Conservation (phyloP, 768 basidiomycete genomes). For the Lactarius evosmus region DNA sequence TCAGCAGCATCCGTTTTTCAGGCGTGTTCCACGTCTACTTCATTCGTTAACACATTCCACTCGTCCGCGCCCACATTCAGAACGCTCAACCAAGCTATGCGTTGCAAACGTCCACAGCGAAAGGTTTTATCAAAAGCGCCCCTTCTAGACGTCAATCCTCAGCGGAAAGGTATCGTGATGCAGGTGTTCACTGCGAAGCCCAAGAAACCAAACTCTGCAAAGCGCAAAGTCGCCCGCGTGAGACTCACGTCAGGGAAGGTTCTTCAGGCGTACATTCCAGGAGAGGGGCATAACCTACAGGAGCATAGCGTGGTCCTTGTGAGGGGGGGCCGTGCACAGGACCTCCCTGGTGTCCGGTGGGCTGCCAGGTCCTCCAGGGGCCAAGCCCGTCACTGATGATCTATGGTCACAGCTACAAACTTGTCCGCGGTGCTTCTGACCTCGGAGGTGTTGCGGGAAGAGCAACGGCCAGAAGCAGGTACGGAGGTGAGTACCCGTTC, state of each 20-base stretch:
- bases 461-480: conserved; percentile 79
- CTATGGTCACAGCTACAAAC: conserved; percentile 69
- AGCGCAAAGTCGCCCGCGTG: conserved; percentile 93
- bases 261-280: conserved; percentile 91
- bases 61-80: conserved; percentile 52
- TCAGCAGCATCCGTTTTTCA: conserved; percentile 21
- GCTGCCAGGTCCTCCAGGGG: conserved; percentile 28
- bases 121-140: conserved; percentile 64
- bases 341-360: conserved; percentile 95
- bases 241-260: conserved; percentile 88
- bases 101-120: conserved; percentile 56
- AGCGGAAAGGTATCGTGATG: conserved; percentile 89
- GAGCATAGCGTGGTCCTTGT: conserved; percentile 95
- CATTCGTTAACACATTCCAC: conserved; percentile 55
- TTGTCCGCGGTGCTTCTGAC: conserved; percentile 91
- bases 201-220: conserved; percentile 98
- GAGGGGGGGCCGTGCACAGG: conserved; percentile 94
- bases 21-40: conserved; percentile 20
- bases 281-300: conserved; percentile 97
- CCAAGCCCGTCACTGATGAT: not conserved
- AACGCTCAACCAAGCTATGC: conserved; percentile 87
- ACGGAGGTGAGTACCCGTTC: conserved; percentile 62
- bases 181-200: conserved; percentile 79
- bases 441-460: conserved; percentile 87
- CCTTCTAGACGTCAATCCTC: conserved; percentile 72